A percentile compares a stretch with the other conserved stretches of the same genome.
phyloP scores from a whole-genome alignment of 768 basidiomycete genomes.

The Serendipita sp. region DNA sequence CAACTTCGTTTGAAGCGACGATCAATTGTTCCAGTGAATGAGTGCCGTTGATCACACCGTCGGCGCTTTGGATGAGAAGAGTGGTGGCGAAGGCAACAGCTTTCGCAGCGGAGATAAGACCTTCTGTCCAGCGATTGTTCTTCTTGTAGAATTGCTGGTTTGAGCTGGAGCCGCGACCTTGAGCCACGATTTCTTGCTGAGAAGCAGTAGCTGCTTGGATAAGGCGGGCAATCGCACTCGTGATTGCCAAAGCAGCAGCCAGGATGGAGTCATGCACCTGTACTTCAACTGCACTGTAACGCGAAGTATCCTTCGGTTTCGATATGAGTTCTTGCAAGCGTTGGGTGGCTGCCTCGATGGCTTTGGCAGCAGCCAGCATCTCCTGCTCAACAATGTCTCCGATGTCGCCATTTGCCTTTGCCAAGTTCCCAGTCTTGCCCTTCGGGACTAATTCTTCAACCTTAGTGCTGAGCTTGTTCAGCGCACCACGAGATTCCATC shows the following conservation, averaged over 20 bases:
- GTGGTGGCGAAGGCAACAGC: constrained; percentile 94
- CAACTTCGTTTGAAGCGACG: constrained; percentile 98
- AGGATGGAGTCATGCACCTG: constrained; percentile 98
- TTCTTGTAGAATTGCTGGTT: constrained; percentile 98
- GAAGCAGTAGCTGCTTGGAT: constrained; percentile 96
- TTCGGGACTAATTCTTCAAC: constrained; percentile 80
- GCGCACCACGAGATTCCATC: constrained; percentile 63
- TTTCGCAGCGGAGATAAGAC: constrained; percentile 94
- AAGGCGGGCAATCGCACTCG: constrained; percentile 81
- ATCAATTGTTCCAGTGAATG: constrained; percentile 98
- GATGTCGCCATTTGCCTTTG: constrained; percentile 78
- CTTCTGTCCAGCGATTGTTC: constrained; percentile 99
- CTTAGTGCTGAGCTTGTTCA: constrained; percentile 71
- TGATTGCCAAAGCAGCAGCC: constrained; percentile 84
- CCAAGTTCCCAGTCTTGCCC: constrained; percentile 51
- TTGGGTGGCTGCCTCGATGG: constrained; percentile 85
- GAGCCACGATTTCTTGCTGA: constrained; percentile 92
- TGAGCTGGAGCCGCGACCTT: constrained; percentile 85
- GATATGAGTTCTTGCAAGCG: constrained; percentile 83
- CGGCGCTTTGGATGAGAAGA: constrained; percentile 90
- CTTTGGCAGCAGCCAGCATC: constrained; percentile 82
- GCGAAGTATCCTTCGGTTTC: constrained; percentile 72
- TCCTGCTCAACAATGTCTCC: constrained; percentile 93
- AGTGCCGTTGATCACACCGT: constrained; percentile 91
- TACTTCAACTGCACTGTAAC: constrained; percentile 79